Evolutionary conservation across 2,329 filamentous ascomycete species (phyloP).

Genomic region (Xylaria arbuscula): DNA sequence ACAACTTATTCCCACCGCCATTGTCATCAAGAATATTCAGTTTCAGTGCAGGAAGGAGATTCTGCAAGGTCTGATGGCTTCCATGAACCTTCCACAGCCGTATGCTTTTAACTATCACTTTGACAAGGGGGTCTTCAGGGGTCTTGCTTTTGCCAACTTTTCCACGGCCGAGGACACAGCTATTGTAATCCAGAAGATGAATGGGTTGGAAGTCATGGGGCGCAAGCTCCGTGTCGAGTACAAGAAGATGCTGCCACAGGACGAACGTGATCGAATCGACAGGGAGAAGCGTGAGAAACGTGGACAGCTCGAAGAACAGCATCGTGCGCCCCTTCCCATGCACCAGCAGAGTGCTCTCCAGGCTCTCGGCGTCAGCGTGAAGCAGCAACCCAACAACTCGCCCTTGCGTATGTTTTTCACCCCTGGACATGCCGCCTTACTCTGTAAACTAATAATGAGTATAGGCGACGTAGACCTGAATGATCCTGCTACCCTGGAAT

Average conservation of each 20-base stretch:
- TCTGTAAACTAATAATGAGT: conserved; percentile 31
- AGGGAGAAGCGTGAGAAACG: conserved; percentile 95
- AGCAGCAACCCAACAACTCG: conserved; percentile 66
- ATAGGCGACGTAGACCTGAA: conserved; percentile 84
- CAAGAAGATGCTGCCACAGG: conserved; percentile 98
- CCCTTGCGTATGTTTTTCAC: conserved; percentile 58
- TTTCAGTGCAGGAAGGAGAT: conserved; percentile 99
- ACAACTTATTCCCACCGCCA: conserved; percentile 96
- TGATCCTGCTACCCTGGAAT: conserved; percentile 85
- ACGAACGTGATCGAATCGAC: conserved; percentile 95
- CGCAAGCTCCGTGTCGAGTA: conserved; percentile 96
- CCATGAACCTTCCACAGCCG: conserved; percentile 90
- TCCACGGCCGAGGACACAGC: conserved; percentile 94
- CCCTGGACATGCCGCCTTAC: conserved; percentile 15
- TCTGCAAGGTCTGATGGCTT: conserved; percentile 91
- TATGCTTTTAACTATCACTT: conserved; percentile 99
- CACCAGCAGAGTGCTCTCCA: conserved; percentile 89
- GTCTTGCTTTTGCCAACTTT: conserved; percentile 97
- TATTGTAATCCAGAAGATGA: conserved; percentile 91
- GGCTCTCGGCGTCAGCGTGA: conserved; percentile 75
- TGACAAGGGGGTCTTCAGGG: conserved; percentile 95
- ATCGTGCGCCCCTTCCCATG: conserved; percentile 76
- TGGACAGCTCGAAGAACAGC: conserved; percentile 96
- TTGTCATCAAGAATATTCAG: conserved; percentile 99
- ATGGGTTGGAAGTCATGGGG: conserved; percentile 94